Conservation (phyloP, 2,329 filamentous ascomycete genomes). For the Cytospora piceae region DNA sequence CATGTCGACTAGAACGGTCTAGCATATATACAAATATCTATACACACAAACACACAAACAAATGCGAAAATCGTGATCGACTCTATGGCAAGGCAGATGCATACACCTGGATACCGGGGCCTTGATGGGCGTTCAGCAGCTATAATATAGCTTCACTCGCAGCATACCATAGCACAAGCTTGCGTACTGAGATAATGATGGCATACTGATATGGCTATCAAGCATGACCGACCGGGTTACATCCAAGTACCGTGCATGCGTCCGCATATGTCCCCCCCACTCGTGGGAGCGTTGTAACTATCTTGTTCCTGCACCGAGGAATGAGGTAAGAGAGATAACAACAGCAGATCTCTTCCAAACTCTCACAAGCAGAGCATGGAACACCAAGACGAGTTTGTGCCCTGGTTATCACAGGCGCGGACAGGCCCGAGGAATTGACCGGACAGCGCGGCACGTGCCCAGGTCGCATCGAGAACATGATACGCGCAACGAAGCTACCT, state of each 20-base stretch:
- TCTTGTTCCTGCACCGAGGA: no score
- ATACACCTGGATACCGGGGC: no score
- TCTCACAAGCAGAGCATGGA: background rate
- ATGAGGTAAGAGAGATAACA: no score
- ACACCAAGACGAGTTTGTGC: background rate
- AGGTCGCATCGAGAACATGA: background rate
- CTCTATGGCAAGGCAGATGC: no score
- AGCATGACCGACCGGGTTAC: no score
- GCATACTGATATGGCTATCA: no score
- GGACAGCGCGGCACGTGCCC: background rate
- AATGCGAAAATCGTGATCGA: background rate
- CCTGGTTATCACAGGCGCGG: background rate
- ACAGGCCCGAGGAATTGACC: background rate
- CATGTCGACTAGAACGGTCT: background rate
- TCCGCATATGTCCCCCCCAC: no score
- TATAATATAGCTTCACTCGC: no score
- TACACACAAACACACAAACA: background rate
- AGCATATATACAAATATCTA: background rate
- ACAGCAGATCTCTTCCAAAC: no score
- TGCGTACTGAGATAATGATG: no score
- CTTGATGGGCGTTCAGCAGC: no score
- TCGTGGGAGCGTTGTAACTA: background rate
- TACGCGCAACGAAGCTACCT: background rate
- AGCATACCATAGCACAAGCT: no score
- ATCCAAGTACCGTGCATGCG: background rate